These are phyloP conservation scores for Paramecium caudatum DNA, from an alignment of 73 alveolate genomes.

Conservation along the genomic window DNA sequence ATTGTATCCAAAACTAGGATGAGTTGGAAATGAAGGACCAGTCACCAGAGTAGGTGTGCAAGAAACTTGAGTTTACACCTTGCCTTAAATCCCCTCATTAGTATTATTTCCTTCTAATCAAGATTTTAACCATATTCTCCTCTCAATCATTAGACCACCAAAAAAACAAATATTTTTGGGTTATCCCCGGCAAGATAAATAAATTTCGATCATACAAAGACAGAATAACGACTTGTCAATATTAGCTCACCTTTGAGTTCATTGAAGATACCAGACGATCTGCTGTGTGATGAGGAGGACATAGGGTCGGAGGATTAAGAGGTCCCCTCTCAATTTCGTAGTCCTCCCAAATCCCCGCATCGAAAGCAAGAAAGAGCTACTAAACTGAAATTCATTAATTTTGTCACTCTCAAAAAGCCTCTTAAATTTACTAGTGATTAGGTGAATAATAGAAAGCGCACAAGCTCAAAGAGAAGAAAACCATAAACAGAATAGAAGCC, in stretches of 20 bases:
- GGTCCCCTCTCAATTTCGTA: not conserved
- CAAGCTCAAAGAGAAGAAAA: constrained; percentile 46
- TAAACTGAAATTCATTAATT: constrained; percentile 26
- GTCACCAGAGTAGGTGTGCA: constrained; percentile 51
- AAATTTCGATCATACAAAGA: constrained; percentile 45
- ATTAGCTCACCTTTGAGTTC: constrained; percentile 56
- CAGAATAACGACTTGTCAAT: constrained; percentile 56
- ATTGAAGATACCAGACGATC: constrained; percentile 12
- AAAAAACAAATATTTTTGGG: constrained; percentile 31
- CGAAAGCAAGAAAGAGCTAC: constrained; percentile 57
- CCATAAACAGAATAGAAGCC: constrained; percentile 58
- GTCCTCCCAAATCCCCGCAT: constrained; percentile 51
- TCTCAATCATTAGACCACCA: constrained; percentile 7
- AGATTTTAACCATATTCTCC: constrained; percentile 61
- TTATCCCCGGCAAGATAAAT: constrained; percentile 60
- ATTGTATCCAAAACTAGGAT: not conserved
- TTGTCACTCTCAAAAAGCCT: constrained; percentile 40
- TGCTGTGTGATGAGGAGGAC: constrained; percentile 36
- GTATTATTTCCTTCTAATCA: not conserved
- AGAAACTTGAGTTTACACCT: constrained; percentile 55
- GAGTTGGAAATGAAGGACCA: constrained; percentile 20
- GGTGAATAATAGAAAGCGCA: constrained; percentile 17
- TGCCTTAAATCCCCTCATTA: constrained; percentile 17
- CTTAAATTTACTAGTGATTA: constrained; percentile 50
- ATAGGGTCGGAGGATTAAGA: constrained; percentile 35